A percentile compares a stretch with the other conserved stretches of the same genome.
Evolutionary conservation across 2,329 filamentous ascomycete species (phyloP).

Genomic region (Thelonectria blattea): DNA sequence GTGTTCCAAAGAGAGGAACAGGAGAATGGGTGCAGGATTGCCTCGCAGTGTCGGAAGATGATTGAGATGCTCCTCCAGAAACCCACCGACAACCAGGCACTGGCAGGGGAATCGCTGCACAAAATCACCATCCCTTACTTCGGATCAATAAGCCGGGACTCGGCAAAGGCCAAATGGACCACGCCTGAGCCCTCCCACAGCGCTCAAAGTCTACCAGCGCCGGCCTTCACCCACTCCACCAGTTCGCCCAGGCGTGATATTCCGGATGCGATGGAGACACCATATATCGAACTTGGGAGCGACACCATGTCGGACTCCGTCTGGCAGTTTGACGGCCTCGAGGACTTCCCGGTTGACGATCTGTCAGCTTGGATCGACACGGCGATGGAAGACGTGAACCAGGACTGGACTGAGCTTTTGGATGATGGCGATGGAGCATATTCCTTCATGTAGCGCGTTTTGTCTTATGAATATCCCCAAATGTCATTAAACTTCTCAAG

Average conservation of each 20-base stretch:
- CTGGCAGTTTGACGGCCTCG: background rate
- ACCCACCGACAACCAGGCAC: background rate
- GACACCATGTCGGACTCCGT: background rate
- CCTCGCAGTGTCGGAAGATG: background rate
- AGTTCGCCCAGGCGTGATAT: background rate
- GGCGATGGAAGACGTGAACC: background rate
- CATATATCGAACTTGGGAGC: background rate
- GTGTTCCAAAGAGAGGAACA: background rate
- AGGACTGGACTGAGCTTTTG: background rate
- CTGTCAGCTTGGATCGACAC: background rate
- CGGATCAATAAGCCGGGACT: background rate
- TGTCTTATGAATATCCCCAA: background rate
- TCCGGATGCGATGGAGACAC: background rate
- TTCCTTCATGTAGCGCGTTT: background rate
- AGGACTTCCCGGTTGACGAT: background rate
- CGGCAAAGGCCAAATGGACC: background rate
- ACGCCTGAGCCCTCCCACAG: background rate
- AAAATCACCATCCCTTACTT: background rate
- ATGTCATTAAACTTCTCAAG: background rate
- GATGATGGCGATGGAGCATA: background rate
- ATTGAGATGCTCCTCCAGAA: background rate
- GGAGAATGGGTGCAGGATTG: background rate
- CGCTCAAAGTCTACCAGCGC: background rate
- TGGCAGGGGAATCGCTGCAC: background rate
- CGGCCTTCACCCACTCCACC: background rate